Evolutionary conservation across 345 rosid genomes (phyloP), one percentile per base, ranked within the genome.

Genomic region (rapeseed (Brassica napus)): DNA sequence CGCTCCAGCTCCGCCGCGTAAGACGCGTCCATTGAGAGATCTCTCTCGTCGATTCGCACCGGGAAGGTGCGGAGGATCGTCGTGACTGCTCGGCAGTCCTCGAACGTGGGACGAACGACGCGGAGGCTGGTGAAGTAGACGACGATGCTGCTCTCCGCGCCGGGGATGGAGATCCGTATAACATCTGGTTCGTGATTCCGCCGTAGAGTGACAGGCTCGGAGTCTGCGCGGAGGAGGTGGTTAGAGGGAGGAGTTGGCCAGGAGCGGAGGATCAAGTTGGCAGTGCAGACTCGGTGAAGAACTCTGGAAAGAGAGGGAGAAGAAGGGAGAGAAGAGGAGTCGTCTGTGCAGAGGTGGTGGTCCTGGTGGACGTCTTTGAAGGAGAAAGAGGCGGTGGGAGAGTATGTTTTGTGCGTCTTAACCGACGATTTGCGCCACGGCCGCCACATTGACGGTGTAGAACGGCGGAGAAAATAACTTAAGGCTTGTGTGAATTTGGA

Each of bases 81-180:
- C 21, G 89, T 86, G 68, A 92, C 98, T 62, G 81, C 59, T 59
- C 69, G 71, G 80, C 98, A 94, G 24, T 86, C 93, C 63, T 91
- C 96, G 82, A 89, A 92, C 3, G 98, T 94, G 16, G 87, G 74
- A 42, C 98, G 88, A 65, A 94, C 86, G 4, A 90, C 91, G 37
- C 91, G 89, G 73, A 94, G 89, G 72, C 97, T 86, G 3, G 98
- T 94, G 77, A 85, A 89, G 86, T 94, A 94, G 6, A 94, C 86
- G 78, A 92, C 93, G 65, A 93, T 78, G 78, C 88, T 91, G 64
- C 71, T 81, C 68, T 88, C 85, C 4, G 89, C 85, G 54, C 87
- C 90, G 2, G 89, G 91, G 61, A 86, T 47, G 0, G 78, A 75
- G 49, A 83, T 76, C 7, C 77, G 62, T 6, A 80, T 79, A 0